Evolutionary conservation across 805 yeast species (phyloP), one percentile per base, ranked within the genome.

Genomic region (Yarrowia deformans): DNA sequence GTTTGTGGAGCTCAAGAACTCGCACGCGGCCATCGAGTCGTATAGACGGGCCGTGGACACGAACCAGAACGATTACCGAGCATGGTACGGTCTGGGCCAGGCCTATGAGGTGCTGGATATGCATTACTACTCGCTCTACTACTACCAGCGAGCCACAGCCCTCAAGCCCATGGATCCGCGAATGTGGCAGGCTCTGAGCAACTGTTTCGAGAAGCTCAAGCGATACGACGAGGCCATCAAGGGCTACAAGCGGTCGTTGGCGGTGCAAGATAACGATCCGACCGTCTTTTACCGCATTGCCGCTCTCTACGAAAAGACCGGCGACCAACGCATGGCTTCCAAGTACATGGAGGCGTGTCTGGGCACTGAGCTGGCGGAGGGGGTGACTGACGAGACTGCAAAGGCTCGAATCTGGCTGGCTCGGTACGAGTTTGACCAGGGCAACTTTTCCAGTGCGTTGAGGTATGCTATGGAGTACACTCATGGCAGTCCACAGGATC

Each of bases 51-150:
- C 98, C 0, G 94, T 93, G 0, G 97, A 93, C 76, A 88, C 93
- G 2, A 91, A 91, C 75, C 85, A 88, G 55, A 89, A 90, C 75
- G 99, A 95, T 77, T 96, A 90, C 77, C 82, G 97, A 66, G 98
- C 98, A 0, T 95, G 99, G 99, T 95, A 94, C 78, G 99, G 99
- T 1, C 81, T 95, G 67, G 99, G 99, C 0, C 98, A 95, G 79
- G 98, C 98, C 0, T 95, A 95, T 77, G 99, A 95, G 77, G 97
- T 95, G 12, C 81, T 94, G 69, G 98, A 94, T 73, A 94, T 94
- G 97, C 95, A 91, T 76, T 81, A 91, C 70, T 95, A 93, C 75
- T 93, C 98, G 0, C 81, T 93, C 52, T 94, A 92, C 78, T 95
- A 95, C 77, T 95, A 92, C 77, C 97, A 95, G 79, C 84, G 89